Conservation (phyloP, 805 yeast genomes). For the Wickerhamomyces bisporus region DNA sequence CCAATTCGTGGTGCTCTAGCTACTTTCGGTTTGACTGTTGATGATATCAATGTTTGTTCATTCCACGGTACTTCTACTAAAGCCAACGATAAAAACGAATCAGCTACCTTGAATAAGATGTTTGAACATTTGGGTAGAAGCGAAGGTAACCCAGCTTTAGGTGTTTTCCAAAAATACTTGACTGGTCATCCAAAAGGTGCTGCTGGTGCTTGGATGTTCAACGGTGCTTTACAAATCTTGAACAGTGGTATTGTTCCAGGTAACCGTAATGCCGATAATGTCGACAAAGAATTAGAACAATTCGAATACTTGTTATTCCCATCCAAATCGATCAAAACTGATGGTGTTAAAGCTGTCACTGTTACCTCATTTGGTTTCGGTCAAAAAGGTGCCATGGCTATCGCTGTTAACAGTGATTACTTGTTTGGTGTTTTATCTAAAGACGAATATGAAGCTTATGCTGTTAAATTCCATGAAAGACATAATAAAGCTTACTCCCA, state of each 20-base stretch:
- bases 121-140: constrained; percentile 93
- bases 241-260: constrained; percentile 96
- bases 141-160: constrained; percentile 95
- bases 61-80: constrained; percentile 99
- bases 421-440: constrained; percentile 77
- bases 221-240: constrained; percentile 93
- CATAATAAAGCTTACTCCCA: constrained; percentile 88
- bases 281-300: constrained; percentile 77
- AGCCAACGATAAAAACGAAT: constrained; percentile 98
- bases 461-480: constrained; percentile 66
- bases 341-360: constrained; percentile 95
- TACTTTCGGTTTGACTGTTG: constrained; percentile 85
- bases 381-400: constrained; percentile 97
- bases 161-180: constrained; percentile 97
- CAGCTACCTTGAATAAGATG: constrained; percentile 87
- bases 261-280: constrained; percentile 96
- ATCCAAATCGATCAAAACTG: constrained; percentile 87
- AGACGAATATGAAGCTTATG: constrained; percentile 66
- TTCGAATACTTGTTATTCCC: constrained; percentile 91
- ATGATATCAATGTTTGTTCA: constrained; percentile 93
- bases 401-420: constrained; percentile 90
- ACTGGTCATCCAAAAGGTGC: constrained; percentile 99
- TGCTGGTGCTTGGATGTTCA: constrained; percentile 99
- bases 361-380: constrained; percentile 98
- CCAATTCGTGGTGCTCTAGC: constrained; percentile 97